Base-by-base conservation (phyloP, 2,329 filamentous ascomycete species). In the Amauroascus niger region DNA sequence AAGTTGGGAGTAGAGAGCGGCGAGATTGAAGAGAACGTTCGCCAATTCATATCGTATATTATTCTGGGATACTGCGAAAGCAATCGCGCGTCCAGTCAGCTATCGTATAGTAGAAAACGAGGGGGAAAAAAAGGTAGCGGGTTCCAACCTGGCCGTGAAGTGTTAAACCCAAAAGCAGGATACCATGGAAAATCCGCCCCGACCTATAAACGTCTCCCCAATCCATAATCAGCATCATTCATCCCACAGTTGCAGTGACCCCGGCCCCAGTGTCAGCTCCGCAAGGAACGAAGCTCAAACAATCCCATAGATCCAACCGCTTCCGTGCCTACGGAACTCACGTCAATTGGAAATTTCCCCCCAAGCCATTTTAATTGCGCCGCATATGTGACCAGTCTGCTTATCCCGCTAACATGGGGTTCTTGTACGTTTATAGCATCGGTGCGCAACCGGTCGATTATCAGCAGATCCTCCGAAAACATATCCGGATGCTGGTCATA, bases 401-500 rank as follows among this genome's bases (percentile, higher is more conserved):
- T 84, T 61, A 95, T 79, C 20, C 91, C 91, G 66, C 86, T 95
- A 4, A 80, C 75, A 66, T 98, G 93, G 2, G 93, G 83, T 67
- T 98, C 93, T 56, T 86, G 81, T 1, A 93, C 86, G 68, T 89
- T 88, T 53, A 95, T 78, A n/a, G 93, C 93, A 67, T 94, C 87
- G 58, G 80, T 80, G 4, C 93, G 84, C 55, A 97, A 74, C 47
- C 81, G 76, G 66, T 97, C 89, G 64, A 98, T 89, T 60, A 86
- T 80, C 65, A 90, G 83, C 55, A 95, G 81, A 73, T 98, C 93
- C 59, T 87, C 80, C 58, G 82, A 81, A 71, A 98, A 98, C 85
- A 95, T 95, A 70, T 96, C 89, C 32, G 93, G 91, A 67, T 95
- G 91, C 69, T 98, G 93, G 71, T 97, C 91, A 84, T 97, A 97